Evolutionary conservation across 176 grass and related monocot genomes (phyloP).

Genomic region (Elymus sibiricus): DNA sequence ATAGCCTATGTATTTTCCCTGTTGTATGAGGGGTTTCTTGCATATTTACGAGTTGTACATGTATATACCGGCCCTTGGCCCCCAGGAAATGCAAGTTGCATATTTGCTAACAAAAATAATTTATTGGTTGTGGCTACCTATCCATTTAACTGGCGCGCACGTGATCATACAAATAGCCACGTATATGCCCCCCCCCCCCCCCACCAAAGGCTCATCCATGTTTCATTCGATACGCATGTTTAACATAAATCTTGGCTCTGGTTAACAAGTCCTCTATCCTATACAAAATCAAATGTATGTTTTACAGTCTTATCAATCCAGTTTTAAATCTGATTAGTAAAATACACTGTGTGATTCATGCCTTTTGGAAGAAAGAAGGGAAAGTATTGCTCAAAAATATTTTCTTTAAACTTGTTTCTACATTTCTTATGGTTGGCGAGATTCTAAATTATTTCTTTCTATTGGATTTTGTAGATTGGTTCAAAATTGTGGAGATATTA

Average conservation of each 20-base stretch:
- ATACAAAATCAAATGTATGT: neutral
- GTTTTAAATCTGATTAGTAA: neutral
- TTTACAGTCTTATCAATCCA: neutral
- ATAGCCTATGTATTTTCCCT: no score
- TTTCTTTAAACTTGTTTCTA: neutral
- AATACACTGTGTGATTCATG: neutral
- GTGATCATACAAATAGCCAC: neutral
- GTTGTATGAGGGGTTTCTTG: no score
- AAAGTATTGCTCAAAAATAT: neutral
- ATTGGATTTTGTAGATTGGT: slow-evolving; percentile 62
- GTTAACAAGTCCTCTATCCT: neutral
- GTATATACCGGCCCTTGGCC: no score
- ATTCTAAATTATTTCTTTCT: slow-evolving; percentile 14
- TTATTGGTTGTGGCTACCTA: neutral
- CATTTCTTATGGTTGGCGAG: neutral
- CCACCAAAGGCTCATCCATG: no score
- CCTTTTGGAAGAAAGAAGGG: neutral
- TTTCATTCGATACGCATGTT: no score
- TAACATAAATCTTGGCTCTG: no score
- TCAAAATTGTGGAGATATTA: slow-evolving; percentile 95
- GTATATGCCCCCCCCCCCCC: neutral
- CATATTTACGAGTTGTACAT: no score
- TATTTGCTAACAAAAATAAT: no score
- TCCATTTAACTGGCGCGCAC: neutral
- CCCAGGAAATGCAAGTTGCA: no score